Percentiles rank a stretch among this genome's conserved stretches.
Conservation (phyloP, 2,329 filamentous ascomycete genomes). For the Clonostachys chloroleuca region DNA sequence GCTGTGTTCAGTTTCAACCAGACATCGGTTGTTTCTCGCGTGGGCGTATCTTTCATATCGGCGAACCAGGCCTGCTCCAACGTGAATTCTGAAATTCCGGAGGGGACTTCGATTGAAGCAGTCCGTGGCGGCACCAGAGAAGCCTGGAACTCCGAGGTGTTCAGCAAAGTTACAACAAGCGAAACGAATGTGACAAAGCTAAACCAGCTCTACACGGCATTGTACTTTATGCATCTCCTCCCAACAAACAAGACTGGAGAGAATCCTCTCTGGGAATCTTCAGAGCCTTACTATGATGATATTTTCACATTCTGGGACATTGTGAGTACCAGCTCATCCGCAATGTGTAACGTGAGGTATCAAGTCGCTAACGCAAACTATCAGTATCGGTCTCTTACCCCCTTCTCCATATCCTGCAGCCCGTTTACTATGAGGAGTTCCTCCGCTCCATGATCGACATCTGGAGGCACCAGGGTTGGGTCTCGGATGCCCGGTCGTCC, state of each 20-base stretch:
- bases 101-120: slow-evolving; percentile 29
- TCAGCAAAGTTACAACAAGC: slow-evolving; percentile 61
- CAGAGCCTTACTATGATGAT: slow-evolving; percentile 68
- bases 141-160: slow-evolving; percentile 57
- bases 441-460: slow-evolving; percentile 65
- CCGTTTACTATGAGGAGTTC: slow-evolving; percentile 57
- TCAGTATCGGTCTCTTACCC: slow-evolving; percentile 58
- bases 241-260: slow-evolving; percentile 69
- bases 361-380: background rate
- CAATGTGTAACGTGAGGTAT: background rate
- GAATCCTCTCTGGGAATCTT: slow-evolving; percentile 60
- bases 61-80: slow-evolving; percentile 53
- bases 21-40: slow-evolving; percentile 45
- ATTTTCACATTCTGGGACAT: slow-evolving; percentile 66
- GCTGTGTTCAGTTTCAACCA: slow-evolving; percentile 51
- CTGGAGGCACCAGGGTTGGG: slow-evolving; percentile 59
- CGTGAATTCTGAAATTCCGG: slow-evolving; percentile 51
- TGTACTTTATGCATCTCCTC: slow-evolving; percentile 67
- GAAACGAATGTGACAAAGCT: slow-evolving; percentile 36
- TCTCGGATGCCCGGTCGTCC: slow-evolving; percentile 62
- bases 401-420: slow-evolving; percentile 62
- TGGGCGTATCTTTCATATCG: slow-evolving; percentile 68
- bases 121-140: slow-evolving; percentile 41
- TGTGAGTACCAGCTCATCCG: slow-evolving; percentile 5
- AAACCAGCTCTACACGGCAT: slow-evolving; percentile 58